These are phyloP conservation scores for Pisolithus microcarpus DNA, from an alignment of 768 basidiomycete genomes.

Conservation along the genomic window DNA sequence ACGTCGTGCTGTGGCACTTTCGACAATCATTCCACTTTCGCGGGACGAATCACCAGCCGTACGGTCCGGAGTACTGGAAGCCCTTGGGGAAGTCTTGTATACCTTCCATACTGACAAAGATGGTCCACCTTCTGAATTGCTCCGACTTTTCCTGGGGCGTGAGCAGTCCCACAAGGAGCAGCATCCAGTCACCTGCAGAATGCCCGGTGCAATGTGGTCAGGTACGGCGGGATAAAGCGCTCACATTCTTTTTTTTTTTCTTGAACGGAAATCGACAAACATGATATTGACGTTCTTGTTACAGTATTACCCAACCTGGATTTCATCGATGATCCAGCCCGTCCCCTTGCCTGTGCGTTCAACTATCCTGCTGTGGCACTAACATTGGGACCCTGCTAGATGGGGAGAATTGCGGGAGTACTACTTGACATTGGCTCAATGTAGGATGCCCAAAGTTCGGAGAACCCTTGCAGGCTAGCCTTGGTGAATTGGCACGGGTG, in stretches of 20 bases:
- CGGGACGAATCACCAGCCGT: conserved; percentile 60
- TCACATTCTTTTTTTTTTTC: neutral
- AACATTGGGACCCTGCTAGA: conserved; percentile 63
- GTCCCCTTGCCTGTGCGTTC: conserved; percentile 76
- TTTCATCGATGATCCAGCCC: conserved; percentile 59
- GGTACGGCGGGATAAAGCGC: neutral
- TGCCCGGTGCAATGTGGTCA: conserved; percentile 13
- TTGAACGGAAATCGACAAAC: neutral
- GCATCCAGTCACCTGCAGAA: conserved; percentile 20
- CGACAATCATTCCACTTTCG: conserved; percentile 56
- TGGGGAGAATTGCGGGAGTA: conserved; percentile 69
- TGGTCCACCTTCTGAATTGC: conserved; percentile 68
- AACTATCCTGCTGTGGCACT: conserved; percentile 89
- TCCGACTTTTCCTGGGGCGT: conserved; percentile 69
- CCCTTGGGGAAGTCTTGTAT: conserved; percentile 83
- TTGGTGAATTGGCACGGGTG: conserved; percentile 85
- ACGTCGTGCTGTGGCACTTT: conserved; percentile 59
- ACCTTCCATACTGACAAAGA: conserved; percentile 58
- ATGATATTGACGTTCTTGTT: conserved; percentile 5
- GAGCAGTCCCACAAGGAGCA: conserved; percentile 39
- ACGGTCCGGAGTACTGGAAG: conserved; percentile 73
- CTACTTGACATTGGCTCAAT: conserved; percentile 61
- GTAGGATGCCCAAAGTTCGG: conserved; percentile 56
- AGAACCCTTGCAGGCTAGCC: conserved; percentile 78
- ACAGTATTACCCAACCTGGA: conserved; percentile 28